phyloP scores from a whole-genome alignment of 2,329 filamentous ascomycete species.

The Bretziella fagacearum region DNA sequence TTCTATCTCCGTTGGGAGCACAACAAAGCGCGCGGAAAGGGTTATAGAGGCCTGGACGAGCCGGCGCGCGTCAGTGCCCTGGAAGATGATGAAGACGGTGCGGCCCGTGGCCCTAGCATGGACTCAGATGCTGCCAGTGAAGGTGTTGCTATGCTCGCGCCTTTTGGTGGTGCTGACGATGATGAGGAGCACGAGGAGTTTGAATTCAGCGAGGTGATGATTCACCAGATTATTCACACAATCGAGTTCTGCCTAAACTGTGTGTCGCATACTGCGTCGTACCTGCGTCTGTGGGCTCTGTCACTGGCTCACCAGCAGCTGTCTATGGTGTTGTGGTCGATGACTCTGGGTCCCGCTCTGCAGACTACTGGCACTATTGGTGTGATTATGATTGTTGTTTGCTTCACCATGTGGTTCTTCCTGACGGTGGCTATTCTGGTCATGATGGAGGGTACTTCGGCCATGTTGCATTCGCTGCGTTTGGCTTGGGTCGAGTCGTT shows the following conservation, averaged over 20 bases:
- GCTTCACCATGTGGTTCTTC: conserved; percentile 82
- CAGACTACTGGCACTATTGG: conserved; percentile 47
- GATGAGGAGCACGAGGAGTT: conserved; percentile 86
- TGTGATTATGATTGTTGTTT: conserved; percentile 62
- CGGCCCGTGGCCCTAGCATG: conserved; percentile 23
- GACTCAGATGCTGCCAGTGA: conserved; percentile 52
- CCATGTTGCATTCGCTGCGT: conserved; percentile 75
- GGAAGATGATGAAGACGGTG: conserved; percentile 65
- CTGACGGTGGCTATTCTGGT: conserved; percentile 58
- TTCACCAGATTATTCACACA: conserved; percentile 96
- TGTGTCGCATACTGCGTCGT: conserved; percentile 95
- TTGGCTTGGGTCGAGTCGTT: conserved; percentile 96
- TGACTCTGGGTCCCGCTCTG: conserved; percentile 76
- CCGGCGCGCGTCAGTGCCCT: conserved; percentile 73
- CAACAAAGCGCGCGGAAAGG: conserved; percentile 70
- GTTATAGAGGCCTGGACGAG: conserved; percentile 88
- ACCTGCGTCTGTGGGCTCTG: conserved; percentile 93
- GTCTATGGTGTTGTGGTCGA: conserved; percentile 85
- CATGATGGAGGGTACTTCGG: conserved; percentile 89
- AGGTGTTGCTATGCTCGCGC: conserved; percentile 72
- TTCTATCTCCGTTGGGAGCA: conserved; percentile 90
- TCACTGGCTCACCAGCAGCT: conserved; percentile 97
- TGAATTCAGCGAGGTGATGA: conserved; percentile 94
- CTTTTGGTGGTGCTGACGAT: conserved; percentile 39
- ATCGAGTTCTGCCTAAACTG: conserved; percentile 99